A percentile compares a stretch with the other conserved stretches of the same genome.
phyloP scores from a whole-genome alignment of 768 basidiomycete genomes.

The Pleurotus salmoneostramineus region DNA sequence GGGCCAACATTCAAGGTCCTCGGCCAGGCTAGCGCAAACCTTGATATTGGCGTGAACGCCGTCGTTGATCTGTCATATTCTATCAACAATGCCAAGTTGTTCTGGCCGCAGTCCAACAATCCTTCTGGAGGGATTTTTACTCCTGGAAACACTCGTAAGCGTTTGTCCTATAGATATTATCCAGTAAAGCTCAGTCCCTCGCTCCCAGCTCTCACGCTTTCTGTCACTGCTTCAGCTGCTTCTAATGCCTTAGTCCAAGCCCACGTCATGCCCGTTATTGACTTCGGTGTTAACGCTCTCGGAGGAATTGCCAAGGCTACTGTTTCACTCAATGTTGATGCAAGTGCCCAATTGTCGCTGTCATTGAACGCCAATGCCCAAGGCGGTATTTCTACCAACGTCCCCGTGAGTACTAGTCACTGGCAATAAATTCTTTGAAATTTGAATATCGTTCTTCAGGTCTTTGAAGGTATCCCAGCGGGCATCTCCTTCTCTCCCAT shows the following conservation, averaged over 20 bases:
- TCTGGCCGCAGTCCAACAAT: constrained; percentile 29
- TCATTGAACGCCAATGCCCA: constrained; percentile 10
- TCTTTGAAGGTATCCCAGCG: no score
- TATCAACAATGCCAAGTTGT: constrained; percentile 25
- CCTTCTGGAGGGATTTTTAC: constrained; percentile 21
- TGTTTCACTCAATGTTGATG: constrained; percentile 21
- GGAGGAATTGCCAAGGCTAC: constrained; percentile 13
- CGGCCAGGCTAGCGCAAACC: constrained; percentile 18
- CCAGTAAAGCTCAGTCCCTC: no score
- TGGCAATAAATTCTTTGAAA: no score
- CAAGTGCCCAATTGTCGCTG: constrained; percentile 22
- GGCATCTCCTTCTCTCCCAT: no score
- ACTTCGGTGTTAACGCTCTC: constrained; percentile 7
- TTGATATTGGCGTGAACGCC: constrained; percentile 29
- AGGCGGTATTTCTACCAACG: constrained; percentile 8
- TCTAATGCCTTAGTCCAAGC: constrained; percentile 23
- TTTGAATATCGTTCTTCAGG: no score
- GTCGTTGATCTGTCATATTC: constrained; percentile 27
- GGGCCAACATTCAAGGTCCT: constrained; percentile 35
- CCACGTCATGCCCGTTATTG: constrained; percentile 27
- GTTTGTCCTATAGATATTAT: no score
- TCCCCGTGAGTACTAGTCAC: no score
- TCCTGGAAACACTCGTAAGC: constrained; percentile 22
- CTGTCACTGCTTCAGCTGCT: constrained; percentile 23
- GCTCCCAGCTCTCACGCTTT: constrained; percentile 26